phyloP scores from a whole-genome alignment of 1,139 yeast species.

The Hyphopichia wangnamkhiaoensis region DNA sequence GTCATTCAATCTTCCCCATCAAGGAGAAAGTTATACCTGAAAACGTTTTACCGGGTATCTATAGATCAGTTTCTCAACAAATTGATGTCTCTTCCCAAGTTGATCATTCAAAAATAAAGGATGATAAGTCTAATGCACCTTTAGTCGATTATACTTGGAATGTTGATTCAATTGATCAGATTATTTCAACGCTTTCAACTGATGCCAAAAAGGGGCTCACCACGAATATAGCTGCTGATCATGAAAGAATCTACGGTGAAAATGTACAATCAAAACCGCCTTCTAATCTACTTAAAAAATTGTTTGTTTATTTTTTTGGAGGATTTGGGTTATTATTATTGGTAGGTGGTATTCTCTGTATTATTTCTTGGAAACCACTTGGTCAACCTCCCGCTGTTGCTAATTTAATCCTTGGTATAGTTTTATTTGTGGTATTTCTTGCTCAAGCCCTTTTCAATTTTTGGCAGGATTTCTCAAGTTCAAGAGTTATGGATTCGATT shows the following conservation, averaged over 20 bases:
- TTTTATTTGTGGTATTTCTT: slow-evolving; percentile 45
- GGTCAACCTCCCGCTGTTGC: slow-evolving; percentile 52
- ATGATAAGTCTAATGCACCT: slow-evolving; percentile 7
- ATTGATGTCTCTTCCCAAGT: slow-evolving; percentile 25
- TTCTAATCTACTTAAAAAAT: slow-evolving; percentile 28
- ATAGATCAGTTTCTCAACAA: slow-evolving; percentile 38
- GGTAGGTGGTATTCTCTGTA: slow-evolving; percentile 47
- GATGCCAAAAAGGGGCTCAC: slow-evolving; percentile 20
- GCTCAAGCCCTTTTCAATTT: slow-evolving; percentile 51
- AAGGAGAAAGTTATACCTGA: slow-evolving; percentile 25
- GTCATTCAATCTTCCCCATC: slow-evolving; percentile 2
- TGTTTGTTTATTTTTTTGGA: slow-evolving; percentile 47
- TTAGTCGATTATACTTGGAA: slow-evolving; percentile 29
- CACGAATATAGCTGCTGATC: slow-evolving; percentile 12
- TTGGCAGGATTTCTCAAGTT: slow-evolving; percentile 51
- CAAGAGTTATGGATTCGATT: slow-evolving; percentile 52
- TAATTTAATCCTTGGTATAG: slow-evolving; percentile 47
- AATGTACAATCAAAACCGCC: slow-evolving; percentile 44
- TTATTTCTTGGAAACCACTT: slow-evolving; percentile 51
- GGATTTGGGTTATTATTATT: slow-evolving; percentile 51
- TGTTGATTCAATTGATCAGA: slow-evolving; percentile 19
- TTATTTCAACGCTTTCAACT: slow-evolving; percentile 23
- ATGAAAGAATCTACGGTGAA: slow-evolving; percentile 29
- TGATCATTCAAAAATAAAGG: slow-evolving; percentile 6
- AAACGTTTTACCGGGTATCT: slow-evolving; percentile 34